Base-by-base conservation (phyloP, 148 eudicot species). In the Camellia granthamiana region DNA sequence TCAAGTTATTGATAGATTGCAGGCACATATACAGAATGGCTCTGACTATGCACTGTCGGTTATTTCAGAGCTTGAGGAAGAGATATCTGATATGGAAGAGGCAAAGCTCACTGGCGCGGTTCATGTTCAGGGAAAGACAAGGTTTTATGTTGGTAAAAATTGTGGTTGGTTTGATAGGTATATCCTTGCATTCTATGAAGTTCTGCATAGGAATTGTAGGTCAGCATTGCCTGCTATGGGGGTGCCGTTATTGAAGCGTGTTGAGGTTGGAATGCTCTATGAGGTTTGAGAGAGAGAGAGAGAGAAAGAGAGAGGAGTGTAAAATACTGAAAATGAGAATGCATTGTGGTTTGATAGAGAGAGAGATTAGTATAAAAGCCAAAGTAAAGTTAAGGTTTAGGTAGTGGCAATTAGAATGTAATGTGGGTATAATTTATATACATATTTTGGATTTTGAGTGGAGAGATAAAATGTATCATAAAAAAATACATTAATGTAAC, bases 201-300 rank as follows among this genome's bases (percentile, higher is more conserved):
- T 88, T 59, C 30, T 91, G 91, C 95, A 91, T 62, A 86, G 88
- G 52, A 91, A 90, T 78, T 90, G 95, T 74, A 75, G 95, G 79
- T 87, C 93, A 19, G 83, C 89, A 3, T 70, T 91, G 62, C 95
- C 93, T 58, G 83, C 90, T 6, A 58, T 90, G 62, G 85, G 84
- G 6, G 90, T 88, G 72, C 89, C 90, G 3, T 78, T 86, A 68
- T 69, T 81, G 1, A 87, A 89, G 69, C 85, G 85, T 58, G 84
- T 90, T 59, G 91, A 90, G 88, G 88, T 86, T 70, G 92, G 92
- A 58, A 87, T 88, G 90, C 84, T 88, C 51, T 87, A 86, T 52
- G 90, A 89, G 68, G 90, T 91, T 72, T 88, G 74, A 86, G 65
- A 49, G 38, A 16, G 7, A 70, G 51, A 47, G 51, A 6, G 23